These are phyloP conservation scores for Phyllosticta citribraziliensis DNA, from an alignment of 2,329 filamentous ascomycete species.

Conservation along the genomic window DNA sequence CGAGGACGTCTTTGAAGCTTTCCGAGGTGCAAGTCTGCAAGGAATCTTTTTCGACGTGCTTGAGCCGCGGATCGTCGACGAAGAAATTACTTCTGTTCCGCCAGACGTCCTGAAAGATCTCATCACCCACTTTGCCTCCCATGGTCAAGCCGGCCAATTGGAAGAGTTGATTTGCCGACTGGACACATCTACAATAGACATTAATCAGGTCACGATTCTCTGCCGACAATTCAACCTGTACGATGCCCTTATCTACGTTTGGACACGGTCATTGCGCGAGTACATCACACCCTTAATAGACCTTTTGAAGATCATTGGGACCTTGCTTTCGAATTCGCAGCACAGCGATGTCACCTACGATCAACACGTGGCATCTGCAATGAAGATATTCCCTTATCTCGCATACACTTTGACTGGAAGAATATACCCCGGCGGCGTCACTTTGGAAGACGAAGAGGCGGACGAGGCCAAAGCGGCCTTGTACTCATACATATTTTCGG, in stretches of 20 bases:
- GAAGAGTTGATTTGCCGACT: constrained; percentile 94
- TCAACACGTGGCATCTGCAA: constrained; percentile 57
- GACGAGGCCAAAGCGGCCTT: constrained; percentile 73
- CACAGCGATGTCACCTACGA: constrained; percentile 50
- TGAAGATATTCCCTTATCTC: constrained; percentile 90
- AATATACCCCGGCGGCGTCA: constrained; percentile 77
- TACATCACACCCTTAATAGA: constrained; percentile 87
- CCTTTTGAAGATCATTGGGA: constrained; percentile 54
- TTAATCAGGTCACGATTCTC: constrained; percentile 82
- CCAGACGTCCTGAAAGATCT: constrained; percentile 78
- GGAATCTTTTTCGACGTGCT: constrained; percentile 79
- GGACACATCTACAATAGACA: constrained; percentile 80
- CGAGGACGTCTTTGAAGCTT: constrained; percentile 82
- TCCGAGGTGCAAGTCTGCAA: constrained; percentile 64
- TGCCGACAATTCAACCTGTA: constrained; percentile 91
- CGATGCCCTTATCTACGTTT: constrained; percentile 92
- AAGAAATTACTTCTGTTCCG: constrained; percentile 63
- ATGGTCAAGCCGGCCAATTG: constrained; percentile 64
- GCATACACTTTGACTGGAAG: constrained; percentile 85
- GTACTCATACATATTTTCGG: constrained; percentile 90
- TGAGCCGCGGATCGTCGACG: constrained; percentile 78
- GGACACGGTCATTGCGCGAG: constrained; percentile 83
- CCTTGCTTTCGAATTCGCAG: constrained; percentile 45
- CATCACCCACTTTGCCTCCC: constrained; percentile 68
- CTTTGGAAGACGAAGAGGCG: constrained; percentile 62